Percentiles rank a stretch among this genome's conserved stretches.
Evolutionary conservation across 371 early-diverging fungal species (phyloP).

Genomic region (Mucor piriformis): DNA sequence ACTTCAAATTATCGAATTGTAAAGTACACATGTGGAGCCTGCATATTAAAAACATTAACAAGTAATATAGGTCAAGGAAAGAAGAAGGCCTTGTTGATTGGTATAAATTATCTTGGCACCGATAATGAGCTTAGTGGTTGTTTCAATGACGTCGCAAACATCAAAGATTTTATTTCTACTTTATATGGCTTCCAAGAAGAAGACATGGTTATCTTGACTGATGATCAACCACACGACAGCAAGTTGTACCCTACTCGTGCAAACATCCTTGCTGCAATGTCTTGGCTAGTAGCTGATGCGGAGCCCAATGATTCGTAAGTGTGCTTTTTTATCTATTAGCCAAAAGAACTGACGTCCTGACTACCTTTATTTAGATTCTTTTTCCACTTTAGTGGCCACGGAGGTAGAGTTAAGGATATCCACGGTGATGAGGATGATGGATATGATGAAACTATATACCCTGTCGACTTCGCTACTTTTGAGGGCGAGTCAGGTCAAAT

Average conservation of each 20-base stretch:
- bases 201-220: slow-evolving; percentile 84
- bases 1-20: slow-evolving; percentile 68
- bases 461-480: slow-evolving; percentile 75
- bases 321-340: no score
- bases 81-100: slow-evolving; percentile 86
- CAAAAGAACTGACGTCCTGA: no score
- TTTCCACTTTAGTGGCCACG: slow-evolving; percentile 93
- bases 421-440: slow-evolving; percentile 91
- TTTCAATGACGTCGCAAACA: slow-evolving; percentile 90
- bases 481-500: slow-evolving; percentile 75
- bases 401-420: slow-evolving; percentile 67
- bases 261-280: slow-evolving; percentile 84
- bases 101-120: slow-evolving; percentile 89
- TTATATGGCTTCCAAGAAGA: slow-evolving; percentile 69
- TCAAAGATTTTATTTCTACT: slow-evolving; percentile 70
- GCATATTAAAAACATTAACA: not conserved
- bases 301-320: slow-evolving; percentile 78
- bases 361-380: slow-evolving; percentile 57
- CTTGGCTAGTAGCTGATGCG: slow-evolving; percentile 87
- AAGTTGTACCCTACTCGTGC: slow-evolving; percentile 72
- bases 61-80: slow-evolving; percentile 43
- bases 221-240: slow-evolving; percentile 72
- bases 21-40: slow-evolving; percentile 11
- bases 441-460: slow-evolving; percentile 62
- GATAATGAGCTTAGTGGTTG: slow-evolving; percentile 74